These are phyloP conservation scores for Trichoderma polysporum DNA, from an alignment of 2,329 filamentous ascomycete species.

Conservation along the genomic window DNA sequence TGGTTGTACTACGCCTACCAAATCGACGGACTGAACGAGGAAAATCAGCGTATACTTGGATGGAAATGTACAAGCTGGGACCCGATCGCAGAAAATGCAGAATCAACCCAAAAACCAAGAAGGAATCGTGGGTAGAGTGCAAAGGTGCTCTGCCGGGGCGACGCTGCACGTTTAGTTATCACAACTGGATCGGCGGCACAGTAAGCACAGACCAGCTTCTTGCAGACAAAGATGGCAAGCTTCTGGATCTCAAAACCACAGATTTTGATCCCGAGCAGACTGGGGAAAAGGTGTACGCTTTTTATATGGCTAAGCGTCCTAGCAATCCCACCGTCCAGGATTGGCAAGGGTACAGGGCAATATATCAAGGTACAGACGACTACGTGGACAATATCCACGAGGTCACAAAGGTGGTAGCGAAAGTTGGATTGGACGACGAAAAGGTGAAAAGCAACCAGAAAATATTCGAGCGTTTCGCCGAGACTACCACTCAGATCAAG, in stretches of 20 bases:
- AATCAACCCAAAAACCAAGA: too few species aligned
- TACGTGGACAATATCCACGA: not conserved
- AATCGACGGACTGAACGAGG: slow-evolving; percentile 1
- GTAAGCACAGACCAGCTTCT: not conserved
- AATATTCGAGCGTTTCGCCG: not conserved
- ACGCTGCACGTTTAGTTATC: not conserved
- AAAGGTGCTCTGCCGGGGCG: too few species aligned
- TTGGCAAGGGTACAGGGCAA: not conserved
- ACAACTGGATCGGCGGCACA: not conserved
- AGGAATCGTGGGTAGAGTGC: too few species aligned
- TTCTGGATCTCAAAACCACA: not conserved
- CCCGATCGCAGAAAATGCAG: not conserved
- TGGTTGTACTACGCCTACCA: slow-evolving; percentile 9
- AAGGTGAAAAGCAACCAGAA: not conserved
- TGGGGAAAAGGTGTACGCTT: not conserved
- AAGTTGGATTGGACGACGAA: not conserved
- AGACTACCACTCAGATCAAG: slow-evolving; percentile 1
- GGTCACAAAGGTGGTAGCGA: not conserved
- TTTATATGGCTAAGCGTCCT: not conserved
- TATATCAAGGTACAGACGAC: not conserved
- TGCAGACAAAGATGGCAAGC: not conserved
- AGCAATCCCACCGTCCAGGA: too few species aligned
- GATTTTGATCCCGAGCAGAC: not conserved
- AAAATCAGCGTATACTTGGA: not conserved
- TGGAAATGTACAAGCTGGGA: not conserved